Evolutionary conservation across 441 rosid species (phyloP), one percentile per base, ranked within the genome.

Genomic region (Viola pubescens): DNA sequence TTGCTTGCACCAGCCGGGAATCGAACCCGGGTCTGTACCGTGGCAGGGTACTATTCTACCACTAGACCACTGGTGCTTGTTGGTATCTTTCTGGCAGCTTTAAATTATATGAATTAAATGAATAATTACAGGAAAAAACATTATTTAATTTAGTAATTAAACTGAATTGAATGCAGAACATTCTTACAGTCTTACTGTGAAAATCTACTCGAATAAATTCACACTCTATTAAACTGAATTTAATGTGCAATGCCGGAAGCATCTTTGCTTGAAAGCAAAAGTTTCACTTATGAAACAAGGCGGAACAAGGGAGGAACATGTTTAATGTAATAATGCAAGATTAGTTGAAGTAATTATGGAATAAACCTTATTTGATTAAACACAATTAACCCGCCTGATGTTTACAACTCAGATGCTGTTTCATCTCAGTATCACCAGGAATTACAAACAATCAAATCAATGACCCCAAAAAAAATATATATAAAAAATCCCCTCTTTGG

Each of bases 11-110:
- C 19, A 16, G 19, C 19, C 19, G 19, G 19, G 19, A 16, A 16
- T 16, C 19, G 90, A 87, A 84, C 91, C 79, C 83, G 72, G 82
- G 86, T 78, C 90, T 78, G 64, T 64, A 78, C 83, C 77, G 82
- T 85, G 82, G 92, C 87, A 89, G 86, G 83, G 82, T 80, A 82
- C 74, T 79, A 83, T 77, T 79, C 82, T 46, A 46, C 49, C 49
- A 46, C 49, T 46, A 46, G 49, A 46, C 49, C 49, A 46, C 49
- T 46, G 12, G 49, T 46, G 49, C 49, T 8, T 5, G 46, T 6
- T 26, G 34, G 34, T 26, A 2, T 26, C 0, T 1, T 1, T 26
- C 34, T 2, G 2, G 34, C 34, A 26, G 34, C 34, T 26, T 26
- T 26, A 26, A 26, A 1, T 1, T 1, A 26, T 26, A 26, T 26